Evolutionary conservation across 768 basidiomycete species (phyloP), one percentile per base, ranked within the genome.

Genomic region (Rubroboletus satanas): DNA sequence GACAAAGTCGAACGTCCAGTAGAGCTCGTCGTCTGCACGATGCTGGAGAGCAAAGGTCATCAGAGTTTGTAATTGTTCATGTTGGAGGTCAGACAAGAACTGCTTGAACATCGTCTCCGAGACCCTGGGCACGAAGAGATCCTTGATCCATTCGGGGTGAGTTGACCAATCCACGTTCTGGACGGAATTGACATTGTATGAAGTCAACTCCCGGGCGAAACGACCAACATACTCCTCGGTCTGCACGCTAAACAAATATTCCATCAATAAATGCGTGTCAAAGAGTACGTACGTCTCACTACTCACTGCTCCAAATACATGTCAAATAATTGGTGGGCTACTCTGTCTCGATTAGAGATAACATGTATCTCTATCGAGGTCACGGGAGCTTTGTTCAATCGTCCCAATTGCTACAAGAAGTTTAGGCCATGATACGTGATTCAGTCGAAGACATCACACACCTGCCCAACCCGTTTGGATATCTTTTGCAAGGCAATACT

Each of bases 401-500:
- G 71, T 5, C 85, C 85, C 11, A 84, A 63, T 82, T 85, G 84
- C 85, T 87, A 41, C 18, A 11, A 42, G 7, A 4, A 6, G 6
- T 32, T 29, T 9, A 12, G 11, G 32, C 4, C 35, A 28, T 18
- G 23, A 51, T 7, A 23, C 14, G 0, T 10, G 14, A 6, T 28
- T 35, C 3, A 42, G 38, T 7, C 36, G 3, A 48, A 15, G 33
- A 31, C 10, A 28, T 38, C 7, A 46, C 74, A 9, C 52, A 84
- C 85, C 69, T 69, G 69, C 57, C 79, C 79, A 0, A 86, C 82
- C 3, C 72, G 73, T 0, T 57, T 62, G 0, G 84, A 84, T 43
- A 87, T 81, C 57, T 85, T 84, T 58, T 82, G 75, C 49, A 87
- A 63, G 5, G 85, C 85, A 14, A 86, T 83, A 57, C 85, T 87